Base-by-base conservation (phyloP, 495 filamentous ascomycete species). In the Clavariopsis aquatica region DNA sequence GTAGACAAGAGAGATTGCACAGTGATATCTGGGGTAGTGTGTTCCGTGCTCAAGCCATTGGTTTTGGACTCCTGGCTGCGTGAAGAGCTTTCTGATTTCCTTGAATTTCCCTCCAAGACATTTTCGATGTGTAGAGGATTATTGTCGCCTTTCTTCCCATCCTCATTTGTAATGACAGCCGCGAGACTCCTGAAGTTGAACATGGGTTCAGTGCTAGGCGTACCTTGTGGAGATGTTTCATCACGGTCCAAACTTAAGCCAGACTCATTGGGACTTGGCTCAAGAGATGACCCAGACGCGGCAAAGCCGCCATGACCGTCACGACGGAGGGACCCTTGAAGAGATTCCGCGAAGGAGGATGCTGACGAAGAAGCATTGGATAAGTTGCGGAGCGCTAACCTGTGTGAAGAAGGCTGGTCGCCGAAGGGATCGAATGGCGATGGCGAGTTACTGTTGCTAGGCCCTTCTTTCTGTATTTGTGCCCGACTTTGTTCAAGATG, bases 131-230 rank as follows among this genome's bases (percentile, higher is more conserved):
- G 71, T 64, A 74, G 34, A 7, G 51, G 9, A 22, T 15, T 22
- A 22, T 23, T 60, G 24, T 49, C 69, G 28, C 67, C 67, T 22
- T 75, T 70, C 1, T 72, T 63, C 55, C 79, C 80, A n/a, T 87
- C 84, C 56, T 89, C 86, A 31, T 85, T 78, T 2, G 87, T 90
- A 57, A 96, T 92, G 70, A 96, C 88, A 62, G 88, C 90, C 2
- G 90, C 90, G 26, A 97, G 78, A 67, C 91, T 96, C 57, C 89
- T 80, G 69, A 97, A 96, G 74, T 95, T 96, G 78, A 96, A 93
- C 85, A 96, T 85, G 1, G 90, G 85, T 69, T 96, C 93, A 0
- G 79, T 74, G 49, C 84, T 82, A 41, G 77, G 69, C 0, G 74
- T 74, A 8, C 65, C 66, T 0, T 66, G 60, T 8, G 64, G 31